Percentiles rank a stretch among this genome's conserved stretches.
Conservation (phyloP, 805 yeast genomes). For the Saccharomycopsis sp. region DNA sequence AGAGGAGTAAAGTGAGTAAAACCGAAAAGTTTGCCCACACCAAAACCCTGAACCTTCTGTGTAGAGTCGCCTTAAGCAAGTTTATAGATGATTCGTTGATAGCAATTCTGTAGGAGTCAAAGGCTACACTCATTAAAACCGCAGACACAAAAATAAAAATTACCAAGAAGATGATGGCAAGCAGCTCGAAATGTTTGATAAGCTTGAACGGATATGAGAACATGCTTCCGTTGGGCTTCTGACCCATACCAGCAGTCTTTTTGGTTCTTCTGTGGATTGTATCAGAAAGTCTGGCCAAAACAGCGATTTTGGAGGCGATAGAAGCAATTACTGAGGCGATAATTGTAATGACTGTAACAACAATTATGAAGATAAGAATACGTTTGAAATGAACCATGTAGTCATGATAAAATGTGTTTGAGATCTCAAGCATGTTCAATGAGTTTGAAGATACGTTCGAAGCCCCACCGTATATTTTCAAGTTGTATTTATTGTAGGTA, state of each 20-base stretch:
- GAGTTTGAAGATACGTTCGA: conserved; percentile 2
- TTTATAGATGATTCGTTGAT: conserved; percentile 7
- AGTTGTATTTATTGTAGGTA: neutral
- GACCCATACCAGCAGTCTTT: neutral
- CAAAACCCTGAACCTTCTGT: neutral
- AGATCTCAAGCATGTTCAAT: conserved; percentile 9
- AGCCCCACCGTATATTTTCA: neutral
- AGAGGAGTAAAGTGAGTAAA: conserved; percentile 1
- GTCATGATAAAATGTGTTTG: conserved; percentile 3
- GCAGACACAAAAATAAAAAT: neutral
- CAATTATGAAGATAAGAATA: neutral
- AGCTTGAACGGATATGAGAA: neutral
- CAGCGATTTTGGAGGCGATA: neutral
- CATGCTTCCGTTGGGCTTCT: neutral
- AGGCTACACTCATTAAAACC: neutral
- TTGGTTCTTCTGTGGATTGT: neutral
- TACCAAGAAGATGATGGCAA: neutral
- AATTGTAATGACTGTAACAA: neutral
- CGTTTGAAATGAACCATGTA: conserved; percentile 7
- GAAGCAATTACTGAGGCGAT: neutral
- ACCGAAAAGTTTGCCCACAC: conserved; percentile 13
- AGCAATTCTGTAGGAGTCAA: neutral
- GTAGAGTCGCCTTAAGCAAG: conserved; percentile 5
- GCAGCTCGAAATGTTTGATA: neutral
- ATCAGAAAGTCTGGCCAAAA: neutral